Conservation (phyloP, 1,284 basidiomycete genomes). For the Takashimella koratensis region DNA sequence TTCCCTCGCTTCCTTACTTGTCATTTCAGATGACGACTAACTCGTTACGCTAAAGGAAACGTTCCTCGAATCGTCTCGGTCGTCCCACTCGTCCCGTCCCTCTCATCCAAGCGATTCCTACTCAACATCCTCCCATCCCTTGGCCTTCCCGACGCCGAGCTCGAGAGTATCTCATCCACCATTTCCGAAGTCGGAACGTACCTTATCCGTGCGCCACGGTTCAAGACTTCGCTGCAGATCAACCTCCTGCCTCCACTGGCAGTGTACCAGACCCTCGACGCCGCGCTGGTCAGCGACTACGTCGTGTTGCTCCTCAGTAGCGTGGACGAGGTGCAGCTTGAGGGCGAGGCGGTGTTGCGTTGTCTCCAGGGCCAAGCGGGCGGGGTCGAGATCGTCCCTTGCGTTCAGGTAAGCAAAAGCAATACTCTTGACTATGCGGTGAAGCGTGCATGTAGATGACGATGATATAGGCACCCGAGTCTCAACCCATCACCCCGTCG, state of each 20-base stretch:
- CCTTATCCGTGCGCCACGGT: conserved; percentile 74
- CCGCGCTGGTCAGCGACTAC: conserved; percentile 86
- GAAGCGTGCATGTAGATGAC: no score
- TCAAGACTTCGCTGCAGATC: conserved; percentile 85
- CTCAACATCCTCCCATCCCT: conserved; percentile 65
- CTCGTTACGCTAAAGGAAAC: conserved; percentile 37
- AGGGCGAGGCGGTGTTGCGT: conserved; percentile 88
- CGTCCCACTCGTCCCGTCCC: conserved; percentile 41
- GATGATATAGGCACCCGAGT: conserved; percentile 39
- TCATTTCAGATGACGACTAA: no score
- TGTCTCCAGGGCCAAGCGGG: conserved; percentile 75
- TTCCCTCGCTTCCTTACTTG: background rate
- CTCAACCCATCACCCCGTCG: conserved; percentile 56
- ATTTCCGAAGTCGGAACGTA: conserved; percentile 54
- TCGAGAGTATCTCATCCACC: conserved; percentile 17
- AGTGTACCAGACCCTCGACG: conserved; percentile 78
- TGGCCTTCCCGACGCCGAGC: conserved; percentile 57
- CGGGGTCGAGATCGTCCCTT: conserved; percentile 51
- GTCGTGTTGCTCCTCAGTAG: conserved; percentile 80
- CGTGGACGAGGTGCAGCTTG: conserved; percentile 71
- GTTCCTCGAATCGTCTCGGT: conserved; percentile 51
- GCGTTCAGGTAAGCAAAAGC: conserved; percentile 55
- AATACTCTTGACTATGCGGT: background rate
- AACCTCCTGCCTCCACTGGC: conserved; percentile 66
- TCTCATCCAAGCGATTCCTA: conserved; percentile 67